phyloP scores from a whole-genome alignment of 225 moss, liverwort and hornwort genomes.

The Sphagnum contortum region DNA sequence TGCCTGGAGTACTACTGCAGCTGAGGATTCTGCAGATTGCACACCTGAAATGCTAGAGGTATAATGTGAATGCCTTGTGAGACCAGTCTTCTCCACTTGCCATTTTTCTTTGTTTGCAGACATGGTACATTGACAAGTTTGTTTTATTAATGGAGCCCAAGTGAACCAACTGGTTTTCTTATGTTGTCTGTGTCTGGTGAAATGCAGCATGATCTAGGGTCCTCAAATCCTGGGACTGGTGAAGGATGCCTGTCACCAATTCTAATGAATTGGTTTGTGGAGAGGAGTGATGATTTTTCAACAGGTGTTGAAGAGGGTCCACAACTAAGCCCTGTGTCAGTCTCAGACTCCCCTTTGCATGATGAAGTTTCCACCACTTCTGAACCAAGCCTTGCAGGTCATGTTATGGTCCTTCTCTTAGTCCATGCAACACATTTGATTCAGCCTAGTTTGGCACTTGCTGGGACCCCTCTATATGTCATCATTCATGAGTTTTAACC shows the following conservation, averaged over 20 bases:
- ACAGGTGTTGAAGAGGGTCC: constrained; percentile 23
- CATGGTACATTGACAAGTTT: too few species aligned
- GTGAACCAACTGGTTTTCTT: too few species aligned
- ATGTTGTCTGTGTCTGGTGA: too few species aligned
- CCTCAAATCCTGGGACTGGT: too few species aligned
- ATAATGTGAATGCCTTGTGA: not conserved
- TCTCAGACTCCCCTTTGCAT: constrained; percentile 36
- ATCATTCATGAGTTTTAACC: not conserved
- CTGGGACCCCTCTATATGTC: not conserved
- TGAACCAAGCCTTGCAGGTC: constrained; percentile 37
- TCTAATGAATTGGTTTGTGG: constrained; percentile 12
- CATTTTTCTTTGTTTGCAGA: too few species aligned
- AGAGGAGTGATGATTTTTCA: too few species aligned
- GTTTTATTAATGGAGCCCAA: too few species aligned
- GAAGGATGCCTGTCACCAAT: constrained; percentile 7
- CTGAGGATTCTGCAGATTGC: constrained; percentile 1
- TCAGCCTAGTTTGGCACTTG: not conserved
- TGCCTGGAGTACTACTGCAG: constrained; percentile 19
- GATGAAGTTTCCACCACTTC: constrained; percentile 44
- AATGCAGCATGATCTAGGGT: not conserved
- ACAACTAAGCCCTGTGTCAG: constrained; percentile 49
- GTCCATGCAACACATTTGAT: too few species aligned
- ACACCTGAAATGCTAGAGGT: constrained; percentile 25
- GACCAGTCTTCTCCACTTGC: too few species aligned
- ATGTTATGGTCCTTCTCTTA: not conserved